Evolutionary conservation across 129 eudicot species (phyloP), one percentile per base, ranked within the genome.

Genomic region (Centella asiatica): DNA sequence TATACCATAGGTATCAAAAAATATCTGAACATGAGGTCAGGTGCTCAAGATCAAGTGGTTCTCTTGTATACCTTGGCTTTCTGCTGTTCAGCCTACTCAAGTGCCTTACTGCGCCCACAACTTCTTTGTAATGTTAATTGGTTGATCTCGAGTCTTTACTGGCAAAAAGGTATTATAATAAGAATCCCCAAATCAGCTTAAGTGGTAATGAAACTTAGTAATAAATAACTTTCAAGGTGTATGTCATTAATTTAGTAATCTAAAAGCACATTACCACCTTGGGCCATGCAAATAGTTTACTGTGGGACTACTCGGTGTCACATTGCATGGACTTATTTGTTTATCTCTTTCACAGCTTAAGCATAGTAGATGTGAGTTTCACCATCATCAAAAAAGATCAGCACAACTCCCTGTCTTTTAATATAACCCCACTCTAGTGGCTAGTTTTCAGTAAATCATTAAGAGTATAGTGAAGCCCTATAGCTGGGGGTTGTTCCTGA

Each of bases 391-490:
- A 55, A 34, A 56, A 56, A 56, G 8, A 56, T 13, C 3, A 24
- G 40, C 34, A 73, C 79, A 78, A 74, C 74, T 74, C 79, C 60
- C 50, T 64, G 63, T 60, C 69, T 69, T 69, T 74, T 62, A 46
- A 54, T 66, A 24, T 36, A 62, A 67, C 80, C 85, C 85, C 80
- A 75, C 85, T 55, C 27, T 32, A 54, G 60, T 56, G 64, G 64
- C 67, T 37, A 68, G 34, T 55, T 52, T 19, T 54, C 68, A 64
- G 44, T 47, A 45, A 44, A 65, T 26, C 24, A 65, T 49, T 51
- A 27, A 36, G 59, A 65, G 22, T 33, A 37, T 37, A 50, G 49
- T 65, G 60, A 65, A 58, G 44, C 54, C 56, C 55, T 40, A 44
- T 31, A 27, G 44, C 42, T 44, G 19, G 50, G 22, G 50, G 51